A percentile compares a stretch with the other conserved stretches of the same genome.
Evolutionary conservation across 2,329 filamentous ascomycete species (phyloP).

Genomic region (Claviceps digitariae): DNA sequence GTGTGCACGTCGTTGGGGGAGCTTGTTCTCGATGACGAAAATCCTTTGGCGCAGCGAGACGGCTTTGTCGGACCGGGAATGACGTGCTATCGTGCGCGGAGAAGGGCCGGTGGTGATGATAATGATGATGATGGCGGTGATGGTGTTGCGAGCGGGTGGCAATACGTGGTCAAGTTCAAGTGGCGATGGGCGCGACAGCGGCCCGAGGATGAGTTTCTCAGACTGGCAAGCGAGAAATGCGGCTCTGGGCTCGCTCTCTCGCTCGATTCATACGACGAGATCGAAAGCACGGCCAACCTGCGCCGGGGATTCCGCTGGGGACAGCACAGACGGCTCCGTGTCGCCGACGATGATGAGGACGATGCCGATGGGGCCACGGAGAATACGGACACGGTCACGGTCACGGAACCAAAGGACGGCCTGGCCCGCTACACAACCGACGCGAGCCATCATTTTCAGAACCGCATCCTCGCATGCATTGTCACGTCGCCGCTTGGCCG

Average conservation of each 20-base stretch:
- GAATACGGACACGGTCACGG: neutral
- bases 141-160: constrained; percentile 13
- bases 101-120: neutral
- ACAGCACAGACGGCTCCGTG: constrained; percentile 6
- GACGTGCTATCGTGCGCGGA: constrained; percentile 18
- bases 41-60: constrained; percentile 14
- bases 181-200: constrained; percentile 18
- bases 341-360: neutral
- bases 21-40: constrained; percentile 12
- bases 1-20: neutral
- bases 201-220: constrained; percentile 20
- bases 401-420: neutral
- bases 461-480: constrained; percentile 9
- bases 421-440: constrained; percentile 7
- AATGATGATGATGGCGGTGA: neutral
- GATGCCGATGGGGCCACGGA: neutral
- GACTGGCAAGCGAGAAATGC: constrained; percentile 14
- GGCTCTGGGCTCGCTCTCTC: constrained; percentile 15
- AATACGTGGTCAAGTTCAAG: constrained; percentile 19
- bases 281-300: constrained; percentile 9
- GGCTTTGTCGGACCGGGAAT: constrained; percentile 17
- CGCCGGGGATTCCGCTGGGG: constrained; percentile 9
- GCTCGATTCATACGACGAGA: constrained; percentile 14
- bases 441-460: constrained; percentile 7
- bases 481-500: constrained; percentile 12